A percentile compares a stretch with the other conserved stretches of the same genome.
Evolutionary conservation across 1,284 basidiomycete species (phyloP).

Genomic region (Coniferiporia sulphurascens): DNA sequence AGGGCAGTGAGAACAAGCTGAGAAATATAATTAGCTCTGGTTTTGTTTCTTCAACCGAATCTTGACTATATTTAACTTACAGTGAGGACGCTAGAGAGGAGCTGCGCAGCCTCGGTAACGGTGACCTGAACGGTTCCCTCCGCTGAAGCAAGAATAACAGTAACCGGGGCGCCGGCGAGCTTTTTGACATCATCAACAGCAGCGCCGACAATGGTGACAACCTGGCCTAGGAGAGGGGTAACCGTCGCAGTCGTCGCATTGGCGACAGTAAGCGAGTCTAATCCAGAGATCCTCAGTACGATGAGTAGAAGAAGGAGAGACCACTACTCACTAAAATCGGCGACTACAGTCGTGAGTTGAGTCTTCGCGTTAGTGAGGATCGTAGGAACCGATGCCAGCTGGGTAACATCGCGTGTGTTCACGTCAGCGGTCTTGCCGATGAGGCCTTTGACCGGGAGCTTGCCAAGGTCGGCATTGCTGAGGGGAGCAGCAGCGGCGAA

Average conservation of each 20-base stretch:
- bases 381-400: slow-evolving; percentile 21
- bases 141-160: slow-evolving; percentile 30
- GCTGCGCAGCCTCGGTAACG: slow-evolving; percentile 27
- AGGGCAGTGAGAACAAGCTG: slow-evolving; percentile 34
- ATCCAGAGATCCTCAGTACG: slow-evolving; percentile 6
- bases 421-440: background rate
- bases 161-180: slow-evolving; percentile 30
- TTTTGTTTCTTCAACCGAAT: background rate
- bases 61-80: slow-evolving; percentile 20
- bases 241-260: slow-evolving; percentile 31
- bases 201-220: slow-evolving; percentile 29
- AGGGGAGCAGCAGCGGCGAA: slow-evolving; percentile 27
- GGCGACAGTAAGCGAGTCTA: slow-evolving; percentile 28
- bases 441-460: background rate
- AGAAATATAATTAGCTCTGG: background rate
- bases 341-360: slow-evolving; percentile 25
- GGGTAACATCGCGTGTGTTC: background rate
- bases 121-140: slow-evolving; percentile 28
- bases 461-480: background rate
- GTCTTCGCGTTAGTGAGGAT: slow-evolving; percentile 25
- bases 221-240: slow-evolving; percentile 26
- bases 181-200: slow-evolving; percentile 30
- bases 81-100: slow-evolving; percentile 28
- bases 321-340: slow-evolving; percentile 30
- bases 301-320: background rate